A percentile compares a stretch with the other conserved stretches of the same genome.
Evolutionary conservation across 805 yeast genomes (phyloP).

Genomic region (Candida sonorensis): DNA sequence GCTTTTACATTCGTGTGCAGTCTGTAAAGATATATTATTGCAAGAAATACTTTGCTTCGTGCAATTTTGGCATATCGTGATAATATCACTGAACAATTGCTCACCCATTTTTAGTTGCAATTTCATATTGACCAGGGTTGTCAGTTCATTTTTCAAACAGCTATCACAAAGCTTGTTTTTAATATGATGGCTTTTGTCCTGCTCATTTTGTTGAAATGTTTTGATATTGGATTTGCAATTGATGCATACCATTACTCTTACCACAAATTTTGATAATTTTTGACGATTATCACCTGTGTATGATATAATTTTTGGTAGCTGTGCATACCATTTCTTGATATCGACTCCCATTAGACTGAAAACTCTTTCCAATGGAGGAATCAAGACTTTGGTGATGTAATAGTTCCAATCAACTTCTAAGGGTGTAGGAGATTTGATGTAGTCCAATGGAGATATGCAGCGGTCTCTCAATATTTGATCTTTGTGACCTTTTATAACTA

Average conservation of each 20-base stretch:
- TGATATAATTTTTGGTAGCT: constrained; percentile 42
- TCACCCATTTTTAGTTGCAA: constrained; percentile 23
- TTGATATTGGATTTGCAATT: constrained; percentile 19
- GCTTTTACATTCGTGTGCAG: constrained; percentile 42
- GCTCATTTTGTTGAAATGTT: background rate
- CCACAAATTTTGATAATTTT: too few species aligned
- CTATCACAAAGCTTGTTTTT: constrained; percentile 25
- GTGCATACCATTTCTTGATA: constrained; percentile 66
- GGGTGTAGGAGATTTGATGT: constrained; percentile 33
- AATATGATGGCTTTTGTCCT: background rate
- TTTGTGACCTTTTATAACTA: constrained; percentile 52
- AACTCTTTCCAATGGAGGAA: constrained; percentile 85
- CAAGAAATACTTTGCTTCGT: constrained; percentile 15
- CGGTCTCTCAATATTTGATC: constrained; percentile 68
- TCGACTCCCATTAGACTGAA: constrained; percentile 81
- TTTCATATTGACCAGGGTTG: constrained; percentile 28
- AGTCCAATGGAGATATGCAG: constrained; percentile 71
- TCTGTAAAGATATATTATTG: constrained; percentile 19
- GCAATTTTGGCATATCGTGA: constrained; percentile 32
- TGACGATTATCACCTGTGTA: constrained; percentile 9
- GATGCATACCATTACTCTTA: too few species aligned
- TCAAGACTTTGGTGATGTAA: constrained; percentile 73
- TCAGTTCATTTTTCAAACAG: constrained; percentile 31
- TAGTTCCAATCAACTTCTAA: constrained; percentile 70
- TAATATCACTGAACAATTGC: constrained; percentile 20